A percentile compares a stretch with the other conserved stretches of the same genome.
These are phyloP conservation scores for Xylariales sp. DNA, from an alignment of 2,329 filamentous ascomycete genomes.

Conservation along the genomic window DNA sequence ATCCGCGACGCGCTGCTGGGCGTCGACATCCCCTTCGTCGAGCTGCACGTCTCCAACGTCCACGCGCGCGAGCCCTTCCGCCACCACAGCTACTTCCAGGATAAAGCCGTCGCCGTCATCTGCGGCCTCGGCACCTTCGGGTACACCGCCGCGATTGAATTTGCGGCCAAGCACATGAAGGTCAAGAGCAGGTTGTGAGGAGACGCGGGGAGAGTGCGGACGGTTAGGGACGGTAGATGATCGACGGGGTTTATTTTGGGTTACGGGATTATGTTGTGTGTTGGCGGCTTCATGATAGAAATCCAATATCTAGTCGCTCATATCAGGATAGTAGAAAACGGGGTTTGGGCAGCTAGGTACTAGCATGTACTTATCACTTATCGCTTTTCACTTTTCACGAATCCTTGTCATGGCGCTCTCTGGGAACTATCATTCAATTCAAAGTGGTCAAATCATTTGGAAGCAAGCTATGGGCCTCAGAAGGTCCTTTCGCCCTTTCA, in stretches of 20 bases:
- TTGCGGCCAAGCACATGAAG: conserved; percentile 60
- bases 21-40: conserved; percentile 78
- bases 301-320: neutral
- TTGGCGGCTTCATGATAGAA: neutral
- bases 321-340: too few species aligned
- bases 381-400: neutral
- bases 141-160: conserved; percentile 71
- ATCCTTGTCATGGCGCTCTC: too few species aligned
- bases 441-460: too few species aligned
- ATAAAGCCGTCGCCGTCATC: conserved; percentile 80
- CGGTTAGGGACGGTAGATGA: neutral
- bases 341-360: neutral
- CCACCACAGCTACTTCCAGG: conserved; percentile 76
- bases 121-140: conserved; percentile 74
- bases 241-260: neutral
- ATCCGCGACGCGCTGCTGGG: conserved; percentile 79
- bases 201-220: neutral
- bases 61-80: conserved; percentile 77
- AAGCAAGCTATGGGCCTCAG: too few species aligned
- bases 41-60: conserved; percentile 82
- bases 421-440: too few species aligned
- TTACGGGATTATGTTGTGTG: neutral
- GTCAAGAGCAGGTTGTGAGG: conserved; percentile 47
- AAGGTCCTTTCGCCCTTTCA: too few species aligned
- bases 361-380: neutral